Percentiles rank a stretch among this genome's conserved stretches.
phyloP scores from a whole-genome alignment of 768 basidiomycete genomes.

The Pleurotus platypus region DNA sequence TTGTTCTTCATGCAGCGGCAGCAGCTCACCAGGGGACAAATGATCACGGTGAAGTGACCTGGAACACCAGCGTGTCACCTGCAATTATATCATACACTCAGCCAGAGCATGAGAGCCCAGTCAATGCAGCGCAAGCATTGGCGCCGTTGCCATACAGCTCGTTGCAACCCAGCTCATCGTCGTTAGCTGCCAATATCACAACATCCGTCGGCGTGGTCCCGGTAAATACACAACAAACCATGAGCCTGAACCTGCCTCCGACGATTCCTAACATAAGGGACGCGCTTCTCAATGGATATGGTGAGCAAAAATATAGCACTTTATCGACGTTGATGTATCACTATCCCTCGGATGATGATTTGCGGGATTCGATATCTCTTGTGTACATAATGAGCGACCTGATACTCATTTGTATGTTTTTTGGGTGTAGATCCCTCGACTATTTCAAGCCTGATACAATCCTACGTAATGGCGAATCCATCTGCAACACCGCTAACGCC shows the following conservation, averaged over 20 bases:
- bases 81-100: constrained; percentile 37
- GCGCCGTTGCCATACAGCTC: constrained; percentile 39
- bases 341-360: too few species aligned
- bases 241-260: constrained; percentile 15
- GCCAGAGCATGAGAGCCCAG: constrained; percentile 31
- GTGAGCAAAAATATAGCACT: constrained; percentile 6
- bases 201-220: constrained; percentile 15
- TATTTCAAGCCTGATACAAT: constrained; percentile 52
- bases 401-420: neutral
- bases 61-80: constrained; percentile 30
- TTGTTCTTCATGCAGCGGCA: neutral
- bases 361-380: too few species aligned
- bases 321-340: too few species aligned
- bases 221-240: constrained; percentile 15
- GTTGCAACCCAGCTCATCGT: constrained; percentile 30
- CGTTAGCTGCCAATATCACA: constrained; percentile 5
- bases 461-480: constrained; percentile 43
- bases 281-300: constrained; percentile 31
- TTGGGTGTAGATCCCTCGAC: constrained; percentile 40
- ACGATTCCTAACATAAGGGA: constrained; percentile 30
- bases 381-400: neutral
- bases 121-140: constrained; percentile 25
- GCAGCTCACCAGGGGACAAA: constrained; percentile 13
- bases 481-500: constrained; percentile 47
- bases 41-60: constrained; percentile 24